Conservation (phyloP, 768 basidiomycete species). For the Hysterangium stoloniferum region DNA sequence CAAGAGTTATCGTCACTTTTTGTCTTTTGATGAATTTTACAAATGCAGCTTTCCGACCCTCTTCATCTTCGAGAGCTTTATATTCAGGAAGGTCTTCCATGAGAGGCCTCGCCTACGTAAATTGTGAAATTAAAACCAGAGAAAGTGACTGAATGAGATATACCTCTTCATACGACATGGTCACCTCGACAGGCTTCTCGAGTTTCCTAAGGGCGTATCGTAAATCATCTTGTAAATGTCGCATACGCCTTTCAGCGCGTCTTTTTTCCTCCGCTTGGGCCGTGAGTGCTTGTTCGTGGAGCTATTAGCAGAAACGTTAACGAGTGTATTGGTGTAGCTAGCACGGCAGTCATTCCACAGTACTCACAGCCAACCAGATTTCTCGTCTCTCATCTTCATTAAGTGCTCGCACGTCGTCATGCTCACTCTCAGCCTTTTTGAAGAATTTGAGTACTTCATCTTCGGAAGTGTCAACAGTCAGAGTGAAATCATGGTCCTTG, state of each 20-base stretch:
- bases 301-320: conserved; percentile 31
- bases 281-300: conserved; percentile 62
- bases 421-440: conserved; percentile 29
- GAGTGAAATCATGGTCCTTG: conserved; percentile 37
- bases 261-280: conserved; percentile 81
- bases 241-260: conserved; percentile 73
- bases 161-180: conserved; percentile 73
- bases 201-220: conserved; percentile 93
- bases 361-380: conserved; percentile 57
- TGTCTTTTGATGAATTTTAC: conserved; percentile 84
- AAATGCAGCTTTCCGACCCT: conserved; percentile 72
- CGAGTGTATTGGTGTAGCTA: background rate
- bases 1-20: conserved; percentile 46
- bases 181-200: conserved; percentile 71
- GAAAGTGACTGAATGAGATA: conserved; percentile 20
- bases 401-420: conserved; percentile 43
- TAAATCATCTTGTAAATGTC: conserved; percentile 90
- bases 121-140: background rate
- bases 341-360: background rate
- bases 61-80: conserved; percentile 84
- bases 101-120: conserved; percentile 53
- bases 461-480: conserved; percentile 25
- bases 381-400: conserved; percentile 43
- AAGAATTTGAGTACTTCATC: conserved; percentile 22
- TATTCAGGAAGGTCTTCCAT: conserved; percentile 83